phyloP scores from a whole-genome alignment of 345 rosid species.

The Jatropha curcas region DNA sequence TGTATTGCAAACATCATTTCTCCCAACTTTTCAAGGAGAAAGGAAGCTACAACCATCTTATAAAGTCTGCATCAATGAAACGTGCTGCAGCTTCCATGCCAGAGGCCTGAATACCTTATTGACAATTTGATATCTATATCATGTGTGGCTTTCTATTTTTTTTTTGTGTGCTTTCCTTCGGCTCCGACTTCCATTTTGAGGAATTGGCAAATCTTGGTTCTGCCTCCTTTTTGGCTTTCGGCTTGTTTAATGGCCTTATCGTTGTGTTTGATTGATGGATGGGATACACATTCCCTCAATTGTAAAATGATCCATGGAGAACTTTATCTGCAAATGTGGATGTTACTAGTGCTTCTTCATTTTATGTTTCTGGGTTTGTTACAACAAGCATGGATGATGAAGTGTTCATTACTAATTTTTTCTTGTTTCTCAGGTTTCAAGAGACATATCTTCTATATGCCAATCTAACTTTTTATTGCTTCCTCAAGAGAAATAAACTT shows the following conservation, averaged over 20 bases:
- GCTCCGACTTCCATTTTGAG: constrained; percentile 7
- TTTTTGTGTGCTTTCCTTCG: constrained; percentile 19
- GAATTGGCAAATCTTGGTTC: constrained; percentile 1
- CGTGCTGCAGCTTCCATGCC: constrained; percentile 67
- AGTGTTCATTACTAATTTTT: constrained; percentile 1
- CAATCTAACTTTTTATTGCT: no score
- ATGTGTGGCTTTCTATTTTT: constrained; percentile 21
- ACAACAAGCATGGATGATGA: neutral
- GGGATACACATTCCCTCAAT: constrained; percentile 6
- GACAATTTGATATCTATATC: neutral
- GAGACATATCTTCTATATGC: neutral
- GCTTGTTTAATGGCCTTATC: neutral
- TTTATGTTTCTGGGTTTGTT: neutral
- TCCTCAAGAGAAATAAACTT: no score
- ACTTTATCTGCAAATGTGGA: constrained; percentile 15
- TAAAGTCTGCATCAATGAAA: constrained; percentile 79
- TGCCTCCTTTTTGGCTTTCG: neutral
- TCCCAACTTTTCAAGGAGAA: constrained; percentile 98
- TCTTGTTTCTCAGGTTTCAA: neutral
- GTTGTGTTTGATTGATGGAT: constrained; percentile 24
- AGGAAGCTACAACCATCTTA: constrained; percentile 92
- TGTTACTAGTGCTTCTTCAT: neutral
- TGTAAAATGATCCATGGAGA: constrained; percentile 19
- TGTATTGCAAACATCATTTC: constrained; percentile 96
- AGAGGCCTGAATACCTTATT: constrained; percentile 49